These are phyloP conservation scores for Exophiala viscosa DNA, from an alignment of 2,329 filamentous ascomycete genomes.

Conservation along the genomic window DNA sequence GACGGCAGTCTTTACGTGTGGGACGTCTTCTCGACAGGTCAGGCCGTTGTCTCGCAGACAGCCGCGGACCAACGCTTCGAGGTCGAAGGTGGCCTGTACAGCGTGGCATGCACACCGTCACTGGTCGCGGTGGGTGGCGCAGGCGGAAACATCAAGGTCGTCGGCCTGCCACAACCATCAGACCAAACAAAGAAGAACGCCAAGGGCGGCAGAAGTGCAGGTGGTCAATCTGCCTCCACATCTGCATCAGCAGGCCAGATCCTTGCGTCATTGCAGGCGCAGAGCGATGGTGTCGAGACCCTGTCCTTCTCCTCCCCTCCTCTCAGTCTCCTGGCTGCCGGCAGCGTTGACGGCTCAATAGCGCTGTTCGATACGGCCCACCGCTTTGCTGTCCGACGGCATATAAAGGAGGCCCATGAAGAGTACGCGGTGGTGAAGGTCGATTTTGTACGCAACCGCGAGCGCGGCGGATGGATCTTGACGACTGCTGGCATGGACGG, in stretches of 20 bases:
- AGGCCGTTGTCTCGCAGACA: constrained; percentile 72
- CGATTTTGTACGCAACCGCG: constrained; percentile 59
- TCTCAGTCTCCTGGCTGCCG: constrained; percentile 58
- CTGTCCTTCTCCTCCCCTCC: constrained; percentile 61
- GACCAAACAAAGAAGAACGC: constrained; percentile 49
- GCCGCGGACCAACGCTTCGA: constrained; percentile 82
- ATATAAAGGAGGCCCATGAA: constrained; percentile 78
- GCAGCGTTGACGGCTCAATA: constrained; percentile 66
- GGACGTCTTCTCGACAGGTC: constrained; percentile 70
- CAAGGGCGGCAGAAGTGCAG: constrained; percentile 39
- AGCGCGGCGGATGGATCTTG: constrained; percentile 61
- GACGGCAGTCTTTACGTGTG: constrained; percentile 87
- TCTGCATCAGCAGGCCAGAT: constrained; percentile 61
- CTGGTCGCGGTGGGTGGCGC: constrained; percentile 86
- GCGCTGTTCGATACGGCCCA: constrained; percentile 82
- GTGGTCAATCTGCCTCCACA: constrained; percentile 36
- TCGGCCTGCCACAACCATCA: constrained; percentile 68
- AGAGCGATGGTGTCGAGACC: constrained; percentile 75
- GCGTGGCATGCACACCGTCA: constrained; percentile 73
- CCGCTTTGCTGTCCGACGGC: constrained; percentile 78
- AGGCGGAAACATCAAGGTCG: constrained; percentile 76
- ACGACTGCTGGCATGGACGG: constrained; percentile 92
- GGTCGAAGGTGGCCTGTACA: constrained; percentile 87
- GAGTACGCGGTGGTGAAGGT: constrained; percentile 90
- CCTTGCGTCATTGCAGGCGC: constrained; percentile 76